Evolutionary conservation across 345 rosid genomes (phyloP).

Genomic region (Punica granatum): DNA sequence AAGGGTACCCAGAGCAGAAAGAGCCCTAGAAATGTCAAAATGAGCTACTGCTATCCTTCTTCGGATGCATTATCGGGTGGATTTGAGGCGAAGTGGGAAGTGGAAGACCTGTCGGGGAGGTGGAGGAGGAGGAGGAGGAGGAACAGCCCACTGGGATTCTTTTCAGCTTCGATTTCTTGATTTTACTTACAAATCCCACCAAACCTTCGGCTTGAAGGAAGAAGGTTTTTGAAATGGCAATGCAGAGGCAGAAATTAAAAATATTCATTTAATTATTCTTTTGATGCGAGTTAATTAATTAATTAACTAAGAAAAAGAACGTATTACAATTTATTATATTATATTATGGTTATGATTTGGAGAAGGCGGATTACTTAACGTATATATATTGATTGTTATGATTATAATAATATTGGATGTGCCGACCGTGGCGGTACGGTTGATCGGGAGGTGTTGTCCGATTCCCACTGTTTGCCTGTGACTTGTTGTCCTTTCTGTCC

Average conservation of each 20-base stretch:
- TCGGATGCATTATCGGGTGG: not conserved
- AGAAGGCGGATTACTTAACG: not conserved
- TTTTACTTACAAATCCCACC: not conserved
- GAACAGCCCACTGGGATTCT: not conserved
- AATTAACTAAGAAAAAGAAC: too few relatives aligned
- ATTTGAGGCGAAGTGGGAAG: not conserved
- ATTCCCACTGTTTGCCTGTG: not conserved
- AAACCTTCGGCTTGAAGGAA: slow-evolving; percentile 1
- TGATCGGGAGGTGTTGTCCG: not conserved
- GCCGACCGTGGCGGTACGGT: not conserved
- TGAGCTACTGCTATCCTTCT: not conserved
- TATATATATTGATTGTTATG: not conserved
- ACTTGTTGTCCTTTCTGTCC: not conserved
- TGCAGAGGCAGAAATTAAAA: not conserved
- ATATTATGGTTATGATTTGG: too few relatives aligned
- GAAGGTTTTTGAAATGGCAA: not conserved
- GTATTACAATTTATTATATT: too few relatives aligned
- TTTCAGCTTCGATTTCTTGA: not conserved
- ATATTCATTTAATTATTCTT: too few relatives aligned
- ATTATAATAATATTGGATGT: not conserved
- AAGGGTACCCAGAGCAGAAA: not conserved
- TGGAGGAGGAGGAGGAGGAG: too few relatives aligned
- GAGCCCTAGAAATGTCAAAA: not conserved
- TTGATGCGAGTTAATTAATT: too few relatives aligned
- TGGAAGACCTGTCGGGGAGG: too few relatives aligned